Evolutionary conservation across 352 stramenopile species (phyloP).

Genomic region (Peronospora destructor): DNA sequence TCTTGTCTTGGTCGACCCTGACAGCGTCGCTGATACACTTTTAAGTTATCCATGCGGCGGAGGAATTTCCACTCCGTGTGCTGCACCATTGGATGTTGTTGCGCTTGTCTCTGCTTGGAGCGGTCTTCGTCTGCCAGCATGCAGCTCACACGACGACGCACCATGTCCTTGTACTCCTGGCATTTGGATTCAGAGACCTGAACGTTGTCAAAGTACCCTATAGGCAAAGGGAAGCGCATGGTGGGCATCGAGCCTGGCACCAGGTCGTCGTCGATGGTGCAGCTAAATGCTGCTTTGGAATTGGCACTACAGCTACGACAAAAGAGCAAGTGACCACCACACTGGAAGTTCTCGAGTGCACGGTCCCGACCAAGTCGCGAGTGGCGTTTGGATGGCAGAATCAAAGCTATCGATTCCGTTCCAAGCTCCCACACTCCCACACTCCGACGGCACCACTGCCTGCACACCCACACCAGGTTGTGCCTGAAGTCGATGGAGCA

Average conservation of each 20-base stretch:
- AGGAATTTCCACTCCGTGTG: conserved; percentile 40
- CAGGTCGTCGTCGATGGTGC: conserved; percentile 5
- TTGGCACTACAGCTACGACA: neutral
- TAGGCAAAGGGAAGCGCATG: conserved; percentile 21
- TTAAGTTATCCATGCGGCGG: conserved; percentile 28
- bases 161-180: conserved; percentile 25
- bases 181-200: conserved; percentile 25
- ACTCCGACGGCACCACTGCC: neutral
- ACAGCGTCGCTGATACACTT: conserved; percentile 32
- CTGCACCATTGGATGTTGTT: conserved; percentile 29
- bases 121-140: conserved; percentile 32
- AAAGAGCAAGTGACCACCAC: neutral
- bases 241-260: conserved; percentile 3
- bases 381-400: neutral
- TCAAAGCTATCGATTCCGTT: neutral
- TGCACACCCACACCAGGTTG: neutral
- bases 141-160: conserved; percentile 20
- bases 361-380: neutral
- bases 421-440: conserved; percentile 1
- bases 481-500: neutral
- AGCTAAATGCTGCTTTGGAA: too few species aligned
- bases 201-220: conserved; percentile 26
- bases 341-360: neutral
- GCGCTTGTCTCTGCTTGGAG: conserved; percentile 14
- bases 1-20: conserved; percentile 19